Base-by-base conservation (phyloP, 805 yeast genomes). In the Metahyphopichia silvanorum region DNA sequence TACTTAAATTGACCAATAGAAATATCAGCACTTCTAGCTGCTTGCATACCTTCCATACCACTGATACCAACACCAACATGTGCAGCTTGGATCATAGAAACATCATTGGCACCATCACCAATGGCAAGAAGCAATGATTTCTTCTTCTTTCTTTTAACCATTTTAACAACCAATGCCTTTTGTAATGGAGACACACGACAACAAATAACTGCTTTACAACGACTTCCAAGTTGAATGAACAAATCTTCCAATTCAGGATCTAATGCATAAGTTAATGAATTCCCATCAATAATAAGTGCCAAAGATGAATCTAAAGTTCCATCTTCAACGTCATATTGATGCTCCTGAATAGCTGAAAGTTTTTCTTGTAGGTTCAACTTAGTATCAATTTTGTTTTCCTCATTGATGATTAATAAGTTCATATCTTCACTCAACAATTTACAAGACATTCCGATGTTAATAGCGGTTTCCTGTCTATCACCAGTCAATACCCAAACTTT, bases 11-110 rank as follows among this genome's bases (percentile, higher is more conserved):
- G 98, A 0, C 96, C 98, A 58, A 94, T 87, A 1, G 98, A 88
- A 39, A 93, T 79, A 68, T 93, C 99, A 0, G 99, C 98, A 57
- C 95, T 82, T 57, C 99, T 76, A 0, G 98, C 97, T 8, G 98
- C 98, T 61, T 93, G 99, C 87, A 89, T 88, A 46, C 99, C 99
- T 64, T 93, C 99, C 91, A 88, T 83, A 44, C 99, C 99, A 60
- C 95, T 86, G 42, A 93, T 94, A 55, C 99, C 99, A 16, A 93
- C 96, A 42, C 99, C 99, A 33, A 93, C 96, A 58, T 93, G 98
- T 0, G 98, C 98, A 11, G 98, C 98, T 60, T 93, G 98, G 44
- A 93, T 93, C 99, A 93, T 93, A 22, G 95, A 83, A 25, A 93
- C 98, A 64, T 93, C 99, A 53, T 93, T 93, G 3, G 99, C 99